Evolutionary conservation across 208 protist species (phyloP), one percentile per base, ranked within the genome.

Genomic region (Trypanosoma conorhini): DNA sequence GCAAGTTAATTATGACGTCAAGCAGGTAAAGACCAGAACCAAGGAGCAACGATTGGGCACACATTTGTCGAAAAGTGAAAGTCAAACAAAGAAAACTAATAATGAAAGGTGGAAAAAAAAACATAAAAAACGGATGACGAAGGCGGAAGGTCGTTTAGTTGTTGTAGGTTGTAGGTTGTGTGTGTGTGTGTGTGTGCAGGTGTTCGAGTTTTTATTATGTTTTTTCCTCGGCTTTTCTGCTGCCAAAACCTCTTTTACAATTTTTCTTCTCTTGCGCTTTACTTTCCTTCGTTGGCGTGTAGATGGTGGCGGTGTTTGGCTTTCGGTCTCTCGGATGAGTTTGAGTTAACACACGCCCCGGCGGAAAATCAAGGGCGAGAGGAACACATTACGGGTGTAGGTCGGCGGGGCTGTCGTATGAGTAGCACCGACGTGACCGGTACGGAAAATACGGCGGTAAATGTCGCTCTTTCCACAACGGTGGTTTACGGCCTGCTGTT

Each of bases 401-500:
- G 4, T 28, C 1, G 17, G 17, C 52, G 62, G 24, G 21, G 24
- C 19, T 52, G 60, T 3, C 12, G 42, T 52, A 62, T 65, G 67
- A 26, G 22, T 28, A 56, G 21, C 5, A 56, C 22, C 4, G 22
- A 30, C 24, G 19, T 21, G 28, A 3, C 15, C 30, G n/a, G 3
- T 5, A 50, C 2, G 10, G 19, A 51, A 15, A 26, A 22, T 61
- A 57, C 60, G 9, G 48, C 38, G 24, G 70, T 77, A 19, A 87
- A 82, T 60, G 64, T 88, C n/a, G 84, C 82, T 54, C 78, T 93
- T 44, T 77, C 75, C 31, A 62, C 85, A 59, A 82, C 74, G 44
- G 69, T 77, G 19, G 38, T 87, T 33, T 84, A 93, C 58, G 82
- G 84, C 57, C 57, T 52, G 9, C 26, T 87, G 5, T 66, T 90